Evolutionary conservation across 2,329 filamentous ascomycete genomes (phyloP).

Genomic region (Claviceps paspali): DNA sequence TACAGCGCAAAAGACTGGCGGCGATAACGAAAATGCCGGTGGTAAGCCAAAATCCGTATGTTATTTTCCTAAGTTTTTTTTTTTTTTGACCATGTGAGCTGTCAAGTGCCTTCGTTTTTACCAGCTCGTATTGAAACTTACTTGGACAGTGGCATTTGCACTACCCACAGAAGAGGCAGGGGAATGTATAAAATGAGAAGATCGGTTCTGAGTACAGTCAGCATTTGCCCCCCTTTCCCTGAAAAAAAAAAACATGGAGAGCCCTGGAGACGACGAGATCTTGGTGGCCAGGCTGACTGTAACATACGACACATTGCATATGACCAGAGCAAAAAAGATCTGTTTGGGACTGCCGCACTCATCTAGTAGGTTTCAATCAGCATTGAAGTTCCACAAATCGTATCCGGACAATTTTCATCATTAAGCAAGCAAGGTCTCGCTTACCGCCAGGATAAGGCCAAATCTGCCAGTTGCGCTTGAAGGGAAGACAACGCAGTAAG

Average conservation of each 20-base stretch:
- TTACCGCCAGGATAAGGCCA: slow-evolving; percentile 12
- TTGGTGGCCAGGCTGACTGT: too few relatives aligned
- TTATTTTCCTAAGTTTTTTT: slow-evolving; percentile 12
- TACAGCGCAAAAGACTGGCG: slow-evolving; percentile 11
- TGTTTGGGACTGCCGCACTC: slow-evolving; percentile 9
- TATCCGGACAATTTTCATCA: background rate
- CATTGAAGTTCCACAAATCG: background rate
- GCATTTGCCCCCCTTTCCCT: background rate
- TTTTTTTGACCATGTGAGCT: background rate
- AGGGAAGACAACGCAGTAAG: slow-evolving; percentile 9
- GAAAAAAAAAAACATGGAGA: background rate
- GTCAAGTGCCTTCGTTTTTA: background rate
- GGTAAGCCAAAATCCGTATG: slow-evolving; percentile 11
- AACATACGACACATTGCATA: slow-evolving; percentile 12
- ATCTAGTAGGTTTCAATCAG: slow-evolving; percentile 5
- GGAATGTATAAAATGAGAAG: slow-evolving; percentile 12
- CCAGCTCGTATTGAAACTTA: background rate
- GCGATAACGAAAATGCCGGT: slow-evolving; percentile 13
- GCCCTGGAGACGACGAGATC: too few relatives aligned
- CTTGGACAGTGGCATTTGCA: slow-evolving; percentile 10
- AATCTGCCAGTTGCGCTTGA: slow-evolving; percentile 13
- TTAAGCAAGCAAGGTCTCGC: background rate
- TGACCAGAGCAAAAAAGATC: slow-evolving; percentile 10
- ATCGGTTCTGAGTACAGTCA: slow-evolving; percentile 8
- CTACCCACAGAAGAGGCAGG: slow-evolving; percentile 11